These are phyloP conservation scores for Puccinia hordei DNA, from an alignment of 1,284 basidiomycete species.

Conservation along the genomic window DNA sequence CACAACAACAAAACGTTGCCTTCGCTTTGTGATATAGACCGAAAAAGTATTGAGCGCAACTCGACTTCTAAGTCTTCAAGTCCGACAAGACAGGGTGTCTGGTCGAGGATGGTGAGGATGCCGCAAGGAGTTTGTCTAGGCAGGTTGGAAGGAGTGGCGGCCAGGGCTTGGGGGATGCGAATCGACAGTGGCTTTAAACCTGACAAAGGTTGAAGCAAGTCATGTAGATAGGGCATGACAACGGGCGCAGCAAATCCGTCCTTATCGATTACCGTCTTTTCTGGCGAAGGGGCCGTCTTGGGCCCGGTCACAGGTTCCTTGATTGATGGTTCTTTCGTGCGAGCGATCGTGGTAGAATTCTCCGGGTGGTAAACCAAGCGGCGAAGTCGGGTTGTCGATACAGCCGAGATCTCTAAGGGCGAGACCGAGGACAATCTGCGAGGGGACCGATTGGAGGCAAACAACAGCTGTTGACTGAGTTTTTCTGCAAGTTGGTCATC, in stretches of 20 bases:
- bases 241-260: neutral
- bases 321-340: neutral
- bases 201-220: slow-evolving; percentile 12
- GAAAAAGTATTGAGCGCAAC: slow-evolving; percentile 21
- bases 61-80: slow-evolving; percentile 10
- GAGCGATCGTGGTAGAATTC: neutral
- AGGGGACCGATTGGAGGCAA: slow-evolving; percentile 1
- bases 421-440: slow-evolving; percentile 12
- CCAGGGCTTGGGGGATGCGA: neutral
- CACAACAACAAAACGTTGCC: slow-evolving; percentile 30
- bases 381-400: neutral
- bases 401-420: neutral
- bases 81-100: slow-evolving; percentile 7
- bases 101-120: slow-evolving; percentile 2
- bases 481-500: neutral
- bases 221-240: slow-evolving; percentile 17
- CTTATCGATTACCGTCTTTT: neutral
- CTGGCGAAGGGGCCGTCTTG: neutral
- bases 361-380: neutral
- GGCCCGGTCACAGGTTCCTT: neutral
- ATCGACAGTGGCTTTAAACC: slow-evolving; percentile 6
- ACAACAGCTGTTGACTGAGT: neutral
- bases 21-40: slow-evolving; percentile 29
- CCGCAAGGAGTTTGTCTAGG: neutral
- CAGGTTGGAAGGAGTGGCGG: neutral